Evolutionary conservation across 352 stramenopile species (phyloP).

Genomic region (Phytophthora chlamydospora): DNA sequence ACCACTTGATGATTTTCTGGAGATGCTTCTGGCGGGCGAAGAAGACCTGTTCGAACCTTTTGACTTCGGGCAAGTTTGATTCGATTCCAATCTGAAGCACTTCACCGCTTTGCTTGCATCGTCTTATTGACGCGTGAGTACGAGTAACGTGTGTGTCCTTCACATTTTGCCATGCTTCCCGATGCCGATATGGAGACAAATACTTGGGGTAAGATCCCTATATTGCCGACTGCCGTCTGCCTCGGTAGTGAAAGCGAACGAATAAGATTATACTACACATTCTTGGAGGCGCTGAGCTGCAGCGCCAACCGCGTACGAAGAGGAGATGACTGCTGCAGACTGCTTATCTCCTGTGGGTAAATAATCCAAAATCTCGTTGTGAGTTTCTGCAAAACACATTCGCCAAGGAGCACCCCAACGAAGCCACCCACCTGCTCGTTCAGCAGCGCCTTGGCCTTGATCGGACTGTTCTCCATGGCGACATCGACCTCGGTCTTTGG

Average conservation of each 20-base stretch:
- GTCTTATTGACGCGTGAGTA: too few relatives aligned
- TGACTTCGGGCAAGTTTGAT: too few relatives aligned
- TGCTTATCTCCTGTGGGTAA: constrained; percentile 28
- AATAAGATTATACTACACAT: constrained; percentile 42
- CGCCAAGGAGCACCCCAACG: background rate
- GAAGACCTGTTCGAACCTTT: too few relatives aligned
- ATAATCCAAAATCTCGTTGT: too few relatives aligned
- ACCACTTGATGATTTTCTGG: too few relatives aligned
- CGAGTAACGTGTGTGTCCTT: too few relatives aligned
- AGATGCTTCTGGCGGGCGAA: too few relatives aligned
- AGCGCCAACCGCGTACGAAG: constrained; percentile 56
- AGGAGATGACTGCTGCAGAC: constrained; percentile 31
- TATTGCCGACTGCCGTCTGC: constrained; percentile 3
- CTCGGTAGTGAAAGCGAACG: constrained; percentile 2
- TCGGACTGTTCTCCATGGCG: constrained; percentile 76
- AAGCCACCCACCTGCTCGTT: constrained; percentile 39
- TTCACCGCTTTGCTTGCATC: too few relatives aligned
- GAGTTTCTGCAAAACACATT: constrained; percentile 6
- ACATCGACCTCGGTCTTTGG: constrained; percentile 74
- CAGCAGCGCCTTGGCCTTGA: constrained; percentile 54
- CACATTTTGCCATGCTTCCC: too few relatives aligned
- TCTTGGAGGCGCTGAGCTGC: constrained; percentile 44
- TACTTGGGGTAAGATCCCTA: background rate
- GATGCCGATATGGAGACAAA: too few relatives aligned
- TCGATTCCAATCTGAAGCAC: too few relatives aligned